phyloP scores from a whole-genome alignment of 1,139 yeast genomes.

The Pichia sp. region DNA sequence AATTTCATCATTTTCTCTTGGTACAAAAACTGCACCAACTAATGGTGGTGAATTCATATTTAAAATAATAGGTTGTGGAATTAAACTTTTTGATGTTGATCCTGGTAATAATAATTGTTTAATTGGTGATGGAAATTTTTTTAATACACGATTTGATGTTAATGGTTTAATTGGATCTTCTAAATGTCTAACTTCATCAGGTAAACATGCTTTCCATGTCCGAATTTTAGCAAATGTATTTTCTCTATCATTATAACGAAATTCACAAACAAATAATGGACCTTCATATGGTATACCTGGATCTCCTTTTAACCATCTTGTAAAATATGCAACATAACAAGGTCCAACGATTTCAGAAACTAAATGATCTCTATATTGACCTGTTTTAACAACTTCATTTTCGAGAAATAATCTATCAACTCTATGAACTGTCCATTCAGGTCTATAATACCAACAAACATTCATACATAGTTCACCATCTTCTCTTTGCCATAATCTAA shows the following conservation, averaged over 20 bases:
- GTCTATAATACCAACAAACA: slow-evolving; percentile 96
- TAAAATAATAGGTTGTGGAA: slow-evolving; percentile 80
- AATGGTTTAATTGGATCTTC: slow-evolving; percentile 74
- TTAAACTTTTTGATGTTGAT: slow-evolving; percentile 64
- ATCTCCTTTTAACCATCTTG: slow-evolving; percentile 91
- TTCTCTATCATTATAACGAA: slow-evolving; percentile 84
- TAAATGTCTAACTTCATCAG: slow-evolving; percentile 86
- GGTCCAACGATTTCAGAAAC: slow-evolving; percentile 87
- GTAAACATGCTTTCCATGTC: slow-evolving; percentile 98
- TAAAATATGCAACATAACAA: slow-evolving; percentile 90
- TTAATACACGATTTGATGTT: slow-evolving; percentile 57
- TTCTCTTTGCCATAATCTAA: slow-evolving; percentile 82
- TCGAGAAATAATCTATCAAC: slow-evolving; percentile 83
- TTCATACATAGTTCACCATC: slow-evolving; percentile 77
- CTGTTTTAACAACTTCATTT: slow-evolving; percentile 93
- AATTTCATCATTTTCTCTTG: slow-evolving; percentile 70
- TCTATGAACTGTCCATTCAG: slow-evolving; percentile 95
- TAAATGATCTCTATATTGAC: slow-evolving; percentile 91
- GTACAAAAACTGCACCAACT: slow-evolving; percentile 80
- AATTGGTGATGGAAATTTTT: slow-evolving; percentile 77
- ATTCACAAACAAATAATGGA: slow-evolving; percentile 90
- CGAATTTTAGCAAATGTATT: slow-evolving; percentile 89
- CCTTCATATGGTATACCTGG: slow-evolving; percentile 77
- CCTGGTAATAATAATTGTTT: slow-evolving; percentile 67
- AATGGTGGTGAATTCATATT: slow-evolving; percentile 85